A percentile compares a stretch with the other conserved stretches of the same genome.
Evolutionary conservation across 768 basidiomycete genomes (phyloP).

Genomic region (Lepiota brunneoincarnata): DNA sequence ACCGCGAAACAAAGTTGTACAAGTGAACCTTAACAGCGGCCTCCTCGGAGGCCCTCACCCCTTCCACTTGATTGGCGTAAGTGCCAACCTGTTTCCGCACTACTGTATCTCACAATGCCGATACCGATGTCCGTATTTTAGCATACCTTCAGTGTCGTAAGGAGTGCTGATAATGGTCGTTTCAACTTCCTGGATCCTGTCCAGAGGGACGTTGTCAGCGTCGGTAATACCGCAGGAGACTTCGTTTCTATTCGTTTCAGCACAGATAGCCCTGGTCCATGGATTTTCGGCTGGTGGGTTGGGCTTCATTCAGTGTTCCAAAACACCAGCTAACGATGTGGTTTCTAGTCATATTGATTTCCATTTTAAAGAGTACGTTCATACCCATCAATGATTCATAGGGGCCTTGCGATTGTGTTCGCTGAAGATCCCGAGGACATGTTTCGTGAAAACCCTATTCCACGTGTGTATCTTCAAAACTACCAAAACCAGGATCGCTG

Average conservation of each 20-base stretch:
- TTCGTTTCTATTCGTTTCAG: constrained; percentile 58
- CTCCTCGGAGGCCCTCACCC: constrained; percentile 29
- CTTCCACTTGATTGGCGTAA: constrained; percentile 46
- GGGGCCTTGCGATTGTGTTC: constrained; percentile 33
- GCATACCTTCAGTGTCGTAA: constrained; percentile 40
- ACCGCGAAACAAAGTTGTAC: constrained; percentile 44
- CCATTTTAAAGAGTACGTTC: background rate
- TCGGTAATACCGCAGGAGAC: constrained; percentile 30
- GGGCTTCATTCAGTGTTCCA: background rate
- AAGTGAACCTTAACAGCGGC: constrained; percentile 41
- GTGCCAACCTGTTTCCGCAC: constrained; percentile 13
- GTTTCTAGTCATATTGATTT: constrained; percentile 10
- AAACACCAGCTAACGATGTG: background rate
- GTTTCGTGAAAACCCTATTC: constrained; percentile 5
- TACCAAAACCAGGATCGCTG: background rate
- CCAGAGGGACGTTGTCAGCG: constrained; percentile 53
- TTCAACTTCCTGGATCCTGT: constrained; percentile 54
- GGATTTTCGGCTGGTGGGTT: constrained; percentile 43
- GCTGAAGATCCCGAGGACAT: constrained; percentile 26
- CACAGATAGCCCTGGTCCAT: constrained; percentile 69
- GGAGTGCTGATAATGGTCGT: constrained; percentile 33
- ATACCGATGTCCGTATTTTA: background rate
- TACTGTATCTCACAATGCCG: no score
- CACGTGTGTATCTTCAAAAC: background rate
- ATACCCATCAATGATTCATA: background rate